Base-by-base conservation (phyloP, 176 grass and related monocot genomes). In the Carex cristatella region DNA sequence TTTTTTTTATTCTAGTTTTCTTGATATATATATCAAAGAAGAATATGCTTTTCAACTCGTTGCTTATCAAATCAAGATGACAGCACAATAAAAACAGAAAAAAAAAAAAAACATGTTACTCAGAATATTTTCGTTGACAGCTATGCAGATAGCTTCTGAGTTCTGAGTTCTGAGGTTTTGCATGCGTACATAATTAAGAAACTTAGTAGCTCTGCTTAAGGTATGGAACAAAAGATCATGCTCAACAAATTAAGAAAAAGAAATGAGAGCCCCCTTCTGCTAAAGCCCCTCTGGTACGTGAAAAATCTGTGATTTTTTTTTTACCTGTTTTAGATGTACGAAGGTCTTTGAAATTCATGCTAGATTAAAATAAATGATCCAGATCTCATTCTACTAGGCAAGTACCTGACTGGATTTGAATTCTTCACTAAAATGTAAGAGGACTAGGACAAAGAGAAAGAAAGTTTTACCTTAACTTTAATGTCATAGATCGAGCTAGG, bases 401-500 rank as follows among this genome's bases (percentile, higher is more conserved):
- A 23, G 23, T 23, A 23, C 33, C 33, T 35, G 33, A 2, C 2
- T 35, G 33, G 33, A 35, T 35, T 35, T 35, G 33, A 35, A 35
- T 35, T 2, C 33, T 35, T 35, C 33, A 35, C 33, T 33, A 35
- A 35, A 35, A 35, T 35, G 63, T 1, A 53, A 87, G 30, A 7
- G n/a, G 61, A 31, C 1, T 7, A 28, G 48, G 5, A 46, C 31
- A 23, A 44, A 64, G 16, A 75, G 48, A 60, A n/a, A 33, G 18
- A 33, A 40, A 56, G 51, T 40, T 65, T 23, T 82, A 86, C 86
- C 89, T 94, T 94, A 57, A 94, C 82, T 57, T 69, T 46, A 78
- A 91, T 85, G 57, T 89, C 92, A 44, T 89, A 85, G 77, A 94
- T 85, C 61, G 86, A 91, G 5, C 61, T 79, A 49, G 85, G 87